Conservation (phyloP, 345 rosid genomes). For the Punica granatum region DNA sequence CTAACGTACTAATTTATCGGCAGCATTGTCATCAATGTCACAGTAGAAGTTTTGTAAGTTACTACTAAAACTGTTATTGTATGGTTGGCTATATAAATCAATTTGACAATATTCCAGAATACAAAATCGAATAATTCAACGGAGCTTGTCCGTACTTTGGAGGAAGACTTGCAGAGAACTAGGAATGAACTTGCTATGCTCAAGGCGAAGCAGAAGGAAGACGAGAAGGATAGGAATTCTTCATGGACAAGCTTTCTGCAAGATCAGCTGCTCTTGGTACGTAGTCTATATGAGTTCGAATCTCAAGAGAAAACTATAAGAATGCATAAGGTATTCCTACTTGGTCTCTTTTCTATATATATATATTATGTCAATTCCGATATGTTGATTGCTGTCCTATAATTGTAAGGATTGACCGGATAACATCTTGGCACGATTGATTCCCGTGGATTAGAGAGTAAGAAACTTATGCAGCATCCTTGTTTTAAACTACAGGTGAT, state of each 20-base stretch:
- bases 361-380: background rate
- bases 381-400: slow-evolving; percentile 4
- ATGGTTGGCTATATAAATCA: background rate
- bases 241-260: slow-evolving; percentile 34
- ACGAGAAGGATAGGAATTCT: slow-evolving; percentile 45
- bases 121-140: slow-evolving; percentile 66
- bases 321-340: slow-evolving; percentile 38
- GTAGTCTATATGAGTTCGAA: slow-evolving; percentile 39
- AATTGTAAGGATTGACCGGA: background rate
- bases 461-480: background rate
- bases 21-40: too few relatives aligned
- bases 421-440: background rate
- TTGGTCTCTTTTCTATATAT: background rate
- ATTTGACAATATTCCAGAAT: slow-evolving; percentile 35
- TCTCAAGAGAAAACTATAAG: slow-evolving; percentile 40
- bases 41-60: too few relatives aligned
- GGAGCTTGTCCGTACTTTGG: slow-evolving; percentile 50
- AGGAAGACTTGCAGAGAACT: slow-evolving; percentile 81
- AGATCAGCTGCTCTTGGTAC: slow-evolving; percentile 35
- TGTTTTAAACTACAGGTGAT: slow-evolving; percentile 39
- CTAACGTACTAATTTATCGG: too few relatives aligned
- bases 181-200: slow-evolving; percentile 85
- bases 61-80: background rate
- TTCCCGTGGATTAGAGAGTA: background rate
- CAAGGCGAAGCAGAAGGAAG: slow-evolving; percentile 79